Evolutionary conservation across 140 eudicot species (phyloP).

Genomic region (Flaveria floridana): DNA sequence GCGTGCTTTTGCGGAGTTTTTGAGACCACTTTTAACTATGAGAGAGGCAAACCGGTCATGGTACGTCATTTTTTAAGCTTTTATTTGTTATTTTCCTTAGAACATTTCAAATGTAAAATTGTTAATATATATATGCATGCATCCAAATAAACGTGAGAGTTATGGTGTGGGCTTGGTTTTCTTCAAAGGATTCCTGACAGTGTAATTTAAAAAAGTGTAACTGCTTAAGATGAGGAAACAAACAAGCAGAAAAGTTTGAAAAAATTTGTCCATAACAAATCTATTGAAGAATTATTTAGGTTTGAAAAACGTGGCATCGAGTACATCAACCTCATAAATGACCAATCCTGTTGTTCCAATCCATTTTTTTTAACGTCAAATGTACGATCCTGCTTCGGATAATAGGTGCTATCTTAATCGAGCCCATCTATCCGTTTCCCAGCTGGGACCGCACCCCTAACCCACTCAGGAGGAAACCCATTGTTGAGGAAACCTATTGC

Average conservation of each 20-base stretch:
- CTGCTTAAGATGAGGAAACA: neutral
- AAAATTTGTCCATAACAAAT: constrained; percentile 16
- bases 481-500: no score
- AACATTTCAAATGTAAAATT: no score
- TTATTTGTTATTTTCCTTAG: no score
- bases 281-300: neutral
- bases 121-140: neutral
- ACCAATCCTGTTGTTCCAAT: neutral
- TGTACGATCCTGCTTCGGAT: no score
- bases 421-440: no score
- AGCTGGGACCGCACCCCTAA: no score
- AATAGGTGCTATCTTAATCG: no score
- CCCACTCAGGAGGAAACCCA: no score
- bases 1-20: no score
- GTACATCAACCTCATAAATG: constrained; percentile 16
- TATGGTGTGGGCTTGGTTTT: constrained; percentile 35
- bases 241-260: constrained; percentile 36
- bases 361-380: neutral
- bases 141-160: neutral
- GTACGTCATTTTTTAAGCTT: neutral
- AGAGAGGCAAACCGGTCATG: no score
- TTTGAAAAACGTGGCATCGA: constrained; percentile 21
- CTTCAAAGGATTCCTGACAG: constrained; percentile 40
- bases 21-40: no score
- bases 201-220: neutral